Conservation (phyloP, 2,329 filamentous ascomycete species). For the Monosporascus sp. region DNA sequence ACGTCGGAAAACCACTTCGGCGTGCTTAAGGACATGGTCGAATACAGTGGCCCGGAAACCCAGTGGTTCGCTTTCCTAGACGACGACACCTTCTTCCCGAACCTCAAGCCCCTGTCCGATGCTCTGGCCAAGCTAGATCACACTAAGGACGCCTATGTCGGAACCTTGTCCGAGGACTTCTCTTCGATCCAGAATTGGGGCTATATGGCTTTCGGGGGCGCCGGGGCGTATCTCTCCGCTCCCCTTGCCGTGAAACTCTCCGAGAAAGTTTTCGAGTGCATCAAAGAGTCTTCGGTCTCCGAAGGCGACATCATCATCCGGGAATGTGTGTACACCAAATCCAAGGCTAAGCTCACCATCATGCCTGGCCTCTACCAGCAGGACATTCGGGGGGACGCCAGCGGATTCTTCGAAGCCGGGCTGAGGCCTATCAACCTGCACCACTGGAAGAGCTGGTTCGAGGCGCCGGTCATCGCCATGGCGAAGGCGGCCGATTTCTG, state of each 20-base stretch:
- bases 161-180: constrained; percentile 53
- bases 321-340: constrained; percentile 52
- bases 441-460: constrained; percentile 60
- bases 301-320: constrained; percentile 52
- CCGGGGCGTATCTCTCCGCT: constrained; percentile 52
- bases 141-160: constrained; percentile 46
- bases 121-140: constrained; percentile 44
- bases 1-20: constrained; percentile 54
- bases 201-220: constrained; percentile 57
- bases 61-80: constrained; percentile 55
- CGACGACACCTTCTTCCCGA: constrained; percentile 60
- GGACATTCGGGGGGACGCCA: constrained; percentile 49
- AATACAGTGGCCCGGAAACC: constrained; percentile 37
- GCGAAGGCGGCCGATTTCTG: constrained; percentile 45
- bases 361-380: constrained; percentile 53
- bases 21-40: constrained; percentile 45
- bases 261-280: constrained; percentile 43
- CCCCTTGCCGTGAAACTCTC: constrained; percentile 45
- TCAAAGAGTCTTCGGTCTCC: constrained; percentile 33
- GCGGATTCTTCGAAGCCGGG: constrained; percentile 57
- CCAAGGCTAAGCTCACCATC: constrained; percentile 47
- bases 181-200: constrained; percentile 47
- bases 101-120: constrained; percentile 44
- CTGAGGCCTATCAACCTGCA: constrained; percentile 51
- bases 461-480: constrained; percentile 44